Evolutionary conservation across 106 monocot genomes (phyloP), one percentile per base, ranked within the genome.

Genomic region (Dendrobium nobile): DNA sequence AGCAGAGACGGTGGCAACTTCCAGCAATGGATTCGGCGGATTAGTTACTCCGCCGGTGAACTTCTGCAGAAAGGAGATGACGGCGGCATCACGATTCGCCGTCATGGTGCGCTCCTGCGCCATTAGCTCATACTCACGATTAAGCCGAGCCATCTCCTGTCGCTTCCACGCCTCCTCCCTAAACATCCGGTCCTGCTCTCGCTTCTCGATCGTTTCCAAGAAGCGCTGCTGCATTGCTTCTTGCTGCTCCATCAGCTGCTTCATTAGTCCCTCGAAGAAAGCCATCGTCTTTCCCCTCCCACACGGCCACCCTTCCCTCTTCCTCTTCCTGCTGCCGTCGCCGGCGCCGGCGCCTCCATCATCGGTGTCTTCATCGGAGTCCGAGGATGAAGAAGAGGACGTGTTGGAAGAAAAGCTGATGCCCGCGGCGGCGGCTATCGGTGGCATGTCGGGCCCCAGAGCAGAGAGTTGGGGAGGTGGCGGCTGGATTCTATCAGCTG

Each of bases 81-180:
- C 82, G 59, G 95, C 85, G 40, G 88, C 87, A 79, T 90, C 89
- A 1, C 95, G 75, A 18, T 85, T 84, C 0, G 92, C 92, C 47
- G 95, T 78, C 77, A 85, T 80, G 77, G 87, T 83, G 17, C 95
- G 87, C 77, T 92, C 92, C 81, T 87, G 87, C 5, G 88, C 86
- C 48, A 88, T 81, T 67, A 86, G 73, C 84, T 95, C 92, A 73
- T 92, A 85, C 80, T 95, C 95, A 3, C 86, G 84, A 45, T 78
- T 79, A 19, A 90, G 82, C 54, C 92, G 75, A 31, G 84, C 81
- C 92, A 92, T 92, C 83, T 95, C 95, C 86, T 92, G 90, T 54
- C 92, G 70, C 86, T 80, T 83, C 95, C 95, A 95, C 3, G 92
- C 95, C 70, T 95, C 95, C 64, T 95, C 95, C 18, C 95, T 54